These are phyloP conservation scores for Leishmania tropica DNA, from an alignment of 208 protist genomes.

Conservation along the genomic window DNA sequence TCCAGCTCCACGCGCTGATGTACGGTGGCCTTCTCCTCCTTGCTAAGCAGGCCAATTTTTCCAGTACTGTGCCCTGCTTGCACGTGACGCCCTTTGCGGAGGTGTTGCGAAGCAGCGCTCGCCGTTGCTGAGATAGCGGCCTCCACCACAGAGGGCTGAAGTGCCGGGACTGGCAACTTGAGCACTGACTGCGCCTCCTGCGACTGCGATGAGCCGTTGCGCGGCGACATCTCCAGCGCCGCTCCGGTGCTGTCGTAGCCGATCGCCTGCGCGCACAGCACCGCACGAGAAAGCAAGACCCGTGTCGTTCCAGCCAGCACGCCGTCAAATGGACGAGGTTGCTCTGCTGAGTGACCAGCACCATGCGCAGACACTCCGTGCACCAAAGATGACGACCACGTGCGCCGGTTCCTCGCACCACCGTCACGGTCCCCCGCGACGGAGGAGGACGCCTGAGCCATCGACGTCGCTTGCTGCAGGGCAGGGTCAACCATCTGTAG, in stretches of 20 bases:
- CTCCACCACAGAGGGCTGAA: slow-evolving; percentile 32
- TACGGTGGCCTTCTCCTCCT: slow-evolving; percentile 31
- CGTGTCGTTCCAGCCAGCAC: slow-evolving; percentile 78
- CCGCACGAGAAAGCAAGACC: slow-evolving; percentile 59
- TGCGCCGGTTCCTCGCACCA: background rate
- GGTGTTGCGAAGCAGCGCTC: slow-evolving; percentile 1
- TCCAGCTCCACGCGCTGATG: slow-evolving; percentile 35
- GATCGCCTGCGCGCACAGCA: slow-evolving; percentile 62
- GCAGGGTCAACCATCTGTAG: slow-evolving; percentile 45
- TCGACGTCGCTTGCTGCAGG: slow-evolving; percentile 10
- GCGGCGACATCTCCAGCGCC: slow-evolving; percentile 22
- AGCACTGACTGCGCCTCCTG: slow-evolving; percentile 26
- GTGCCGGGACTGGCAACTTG: slow-evolving; percentile 32
- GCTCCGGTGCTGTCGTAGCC: slow-evolving; percentile 42
- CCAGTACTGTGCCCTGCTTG: slow-evolving; percentile 29
- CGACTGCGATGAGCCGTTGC: background rate
- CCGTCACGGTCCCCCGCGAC: background rate
- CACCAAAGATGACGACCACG: background rate
- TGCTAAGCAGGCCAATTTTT: slow-evolving; percentile 26
- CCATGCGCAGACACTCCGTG: background rate
- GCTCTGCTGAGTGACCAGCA: background rate
- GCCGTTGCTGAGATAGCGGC: slow-evolving; percentile 25
- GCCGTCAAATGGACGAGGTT: slow-evolving; percentile 34
- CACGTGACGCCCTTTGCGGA: slow-evolving; percentile 15
- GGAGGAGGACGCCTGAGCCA: background rate